Evolutionary conservation across 2,329 filamentous ascomycete species (phyloP).

Genomic region (Fusarium begoniae): DNA sequence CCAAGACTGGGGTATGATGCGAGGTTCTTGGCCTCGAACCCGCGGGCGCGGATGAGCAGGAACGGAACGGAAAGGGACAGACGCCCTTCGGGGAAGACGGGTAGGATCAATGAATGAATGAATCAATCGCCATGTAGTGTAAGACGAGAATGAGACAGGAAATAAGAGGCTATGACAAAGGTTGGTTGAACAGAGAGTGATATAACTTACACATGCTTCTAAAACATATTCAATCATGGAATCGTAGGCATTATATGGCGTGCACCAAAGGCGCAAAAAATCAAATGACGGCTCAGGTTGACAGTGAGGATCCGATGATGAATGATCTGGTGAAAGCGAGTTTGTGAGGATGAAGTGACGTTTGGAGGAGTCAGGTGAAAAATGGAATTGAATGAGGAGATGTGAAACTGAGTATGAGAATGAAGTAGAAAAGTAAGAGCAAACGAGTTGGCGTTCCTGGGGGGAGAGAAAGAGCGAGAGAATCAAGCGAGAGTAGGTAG

Average conservation of each 20-base stretch:
- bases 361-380: constrained; percentile 27
- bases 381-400: not conserved
- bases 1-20: constrained; percentile 47
- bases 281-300: constrained; percentile 31
- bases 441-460: constrained; percentile 23
- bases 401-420: constrained; percentile 4
- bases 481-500: constrained; percentile 36
- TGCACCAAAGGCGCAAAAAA: constrained; percentile 43
- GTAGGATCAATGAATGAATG: constrained; percentile 8
- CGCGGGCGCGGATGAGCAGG: constrained; percentile 30
- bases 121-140: not conserved
- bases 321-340: not conserved
- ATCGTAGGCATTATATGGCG: constrained; percentile 47
- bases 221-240: constrained; percentile 51
- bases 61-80: constrained; percentile 23
- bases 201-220: constrained; percentile 55
- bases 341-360: constrained; percentile 14
- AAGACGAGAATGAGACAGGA: not conserved
- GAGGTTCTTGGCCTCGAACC: constrained; percentile 40
- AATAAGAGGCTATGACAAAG: not conserved
- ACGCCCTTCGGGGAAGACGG: constrained; percentile 11
- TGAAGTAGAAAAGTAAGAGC: constrained; percentile 33
- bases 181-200: not conserved
- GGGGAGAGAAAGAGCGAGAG: constrained; percentile 28
- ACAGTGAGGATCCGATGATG: constrained; percentile 8